Conservation (phyloP, 768 basidiomycete genomes). For the Tricholoma hemisulphureum region DNA sequence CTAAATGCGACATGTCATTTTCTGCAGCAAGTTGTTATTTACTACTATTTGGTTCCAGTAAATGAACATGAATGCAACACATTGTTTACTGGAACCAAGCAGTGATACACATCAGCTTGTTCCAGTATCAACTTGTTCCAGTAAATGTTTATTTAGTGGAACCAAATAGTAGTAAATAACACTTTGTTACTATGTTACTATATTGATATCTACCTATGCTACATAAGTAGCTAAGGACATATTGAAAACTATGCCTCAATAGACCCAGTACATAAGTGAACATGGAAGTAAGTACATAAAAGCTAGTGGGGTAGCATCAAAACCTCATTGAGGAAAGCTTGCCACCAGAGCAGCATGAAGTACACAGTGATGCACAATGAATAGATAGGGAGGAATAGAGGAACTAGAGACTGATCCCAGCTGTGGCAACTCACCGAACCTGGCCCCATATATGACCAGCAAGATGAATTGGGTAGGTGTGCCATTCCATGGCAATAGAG, state of each 20-base stretch:
- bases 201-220: too few species aligned
- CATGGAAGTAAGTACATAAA: neutral
- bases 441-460: constrained; percentile 6
- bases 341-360: constrained; percentile 2
- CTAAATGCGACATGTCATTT: too few species aligned
- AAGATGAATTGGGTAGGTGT: neutral
- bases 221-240: constrained; percentile 3
- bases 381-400: neutral
- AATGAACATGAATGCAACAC: too few species aligned
- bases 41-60: too few species aligned
- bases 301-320: neutral
- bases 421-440: neutral
- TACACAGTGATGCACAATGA: neutral
- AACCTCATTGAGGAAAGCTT: constrained; percentile 11
- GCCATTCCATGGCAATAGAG: neutral
- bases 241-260: neutral
- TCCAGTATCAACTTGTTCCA: too few species aligned
- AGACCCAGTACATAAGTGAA: constrained; percentile 5
- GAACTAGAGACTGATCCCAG: neutral
- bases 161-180: too few species aligned
- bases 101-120: too few species aligned
- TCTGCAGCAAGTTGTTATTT: too few species aligned
- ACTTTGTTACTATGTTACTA: too few species aligned
- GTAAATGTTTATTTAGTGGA: too few species aligned
- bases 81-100: too few species aligned